Evolutionary conservation across 768 basidiomycete species (phyloP), one percentile per base, ranked within the genome.

Genomic region (Macrolepiota dolichaula): DNA sequence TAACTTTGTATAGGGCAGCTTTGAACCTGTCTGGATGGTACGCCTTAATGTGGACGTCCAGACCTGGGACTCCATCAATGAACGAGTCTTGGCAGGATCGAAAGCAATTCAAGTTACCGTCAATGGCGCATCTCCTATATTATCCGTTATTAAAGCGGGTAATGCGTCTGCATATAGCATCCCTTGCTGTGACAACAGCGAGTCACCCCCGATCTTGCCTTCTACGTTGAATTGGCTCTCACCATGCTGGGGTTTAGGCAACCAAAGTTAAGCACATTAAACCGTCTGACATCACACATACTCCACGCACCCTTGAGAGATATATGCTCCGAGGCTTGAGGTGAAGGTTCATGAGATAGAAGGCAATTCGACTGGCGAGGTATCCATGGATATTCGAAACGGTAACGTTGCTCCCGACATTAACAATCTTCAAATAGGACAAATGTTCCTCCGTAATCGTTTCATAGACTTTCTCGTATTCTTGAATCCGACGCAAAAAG

Each of bases 21-120:
- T 66, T 40, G 87, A 82, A 2, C 85, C 96, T 0, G 96, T 99
- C 70, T 98, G 94, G 17, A 93, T 91, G 17, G 96, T 99, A 25
- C 96, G 83, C 63, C 87, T 82, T 54, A 99, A 79, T 0, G 97
- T 99, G n/a, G 96, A 98, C 2, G 97, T 99, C 97, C 97, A 99
- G 29, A 98, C 92, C 93, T 96, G 64, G 6, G 9, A 35, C 63
- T 37, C 49, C 27, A 53, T 49, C 24, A 37, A 36, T 27, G 32
- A 37, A 19, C 49, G 51, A 24, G n/a, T 29, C 38, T 1, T 29
- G n/a, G 12, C 32, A 57, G 15, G 40, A 50, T 35, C n/a, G 22
- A 40, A 35, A 42, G 55, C 27, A 32, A 27, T 38, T 15, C 22
- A 11, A 74, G 82, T 52, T 61, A 94, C 95, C 47, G 94, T 98